These are phyloP conservation scores for Helichrysum umbraculigerum DNA, from an alignment of 129 eudicot genomes.

Conservation along the genomic window DNA sequence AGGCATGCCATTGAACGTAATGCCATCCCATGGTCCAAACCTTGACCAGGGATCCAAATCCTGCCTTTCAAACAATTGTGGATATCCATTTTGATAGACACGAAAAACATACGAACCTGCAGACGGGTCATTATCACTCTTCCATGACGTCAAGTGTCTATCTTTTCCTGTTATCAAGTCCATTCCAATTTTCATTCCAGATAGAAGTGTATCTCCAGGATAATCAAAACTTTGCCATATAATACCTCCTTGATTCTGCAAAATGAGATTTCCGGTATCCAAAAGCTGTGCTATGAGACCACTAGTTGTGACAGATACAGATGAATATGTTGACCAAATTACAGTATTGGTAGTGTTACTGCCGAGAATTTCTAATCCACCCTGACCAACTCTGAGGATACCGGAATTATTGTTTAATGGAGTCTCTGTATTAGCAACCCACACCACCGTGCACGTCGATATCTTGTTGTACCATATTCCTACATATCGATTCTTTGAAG, in stretches of 20 bases:
- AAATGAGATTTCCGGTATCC: conserved; percentile 46
- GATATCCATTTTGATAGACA: conserved; percentile 17
- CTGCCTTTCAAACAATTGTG: conserved; percentile 34
- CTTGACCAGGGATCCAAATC: conserved; percentile 27
- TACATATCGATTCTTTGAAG: conserved; percentile 23
- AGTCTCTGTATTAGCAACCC: conserved; percentile 38
- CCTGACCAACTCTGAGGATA: conserved; percentile 19
- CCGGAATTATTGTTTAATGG: conserved; percentile 27
- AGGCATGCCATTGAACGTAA: conserved; percentile 41
- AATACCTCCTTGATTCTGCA: conserved; percentile 11
- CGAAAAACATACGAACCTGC: conserved; percentile 30
- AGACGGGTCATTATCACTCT: conserved; percentile 37
- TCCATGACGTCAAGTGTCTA: conserved; percentile 29
- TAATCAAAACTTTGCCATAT: conserved; percentile 44
- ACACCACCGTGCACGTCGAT: conserved; percentile 24
- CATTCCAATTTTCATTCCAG: conserved; percentile 30
- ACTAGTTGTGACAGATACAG: not conserved
- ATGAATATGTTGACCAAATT: conserved; percentile 46
- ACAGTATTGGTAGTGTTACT: conserved; percentile 25
- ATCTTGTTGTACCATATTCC: conserved; percentile 42
- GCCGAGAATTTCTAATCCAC: not conserved
- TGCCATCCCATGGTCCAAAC: conserved; percentile 61
- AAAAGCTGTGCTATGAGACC: conserved; percentile 34
- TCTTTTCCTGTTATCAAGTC: conserved; percentile 20
- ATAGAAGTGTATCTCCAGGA: conserved; percentile 33